These are phyloP conservation scores for Fraxinus pennsylvanica DNA, from an alignment of 257 asterid species.

Conservation along the genomic window DNA sequence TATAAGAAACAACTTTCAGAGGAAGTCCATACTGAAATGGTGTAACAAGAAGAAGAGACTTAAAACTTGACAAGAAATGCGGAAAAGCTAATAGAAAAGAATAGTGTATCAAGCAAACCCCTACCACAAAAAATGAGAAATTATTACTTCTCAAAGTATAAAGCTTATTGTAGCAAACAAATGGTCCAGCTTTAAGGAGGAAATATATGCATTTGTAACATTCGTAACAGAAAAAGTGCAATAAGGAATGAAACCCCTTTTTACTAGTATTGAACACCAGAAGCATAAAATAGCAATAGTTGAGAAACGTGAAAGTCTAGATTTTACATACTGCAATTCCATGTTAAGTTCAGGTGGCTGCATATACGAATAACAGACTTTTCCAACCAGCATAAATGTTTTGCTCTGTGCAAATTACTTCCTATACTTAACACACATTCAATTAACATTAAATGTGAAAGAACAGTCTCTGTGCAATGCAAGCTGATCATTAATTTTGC, in stretches of 20 bases:
- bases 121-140: neutral
- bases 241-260: neutral
- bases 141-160: neutral
- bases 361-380: neutral
- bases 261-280: neutral
- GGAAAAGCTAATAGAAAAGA: constrained; percentile 2
- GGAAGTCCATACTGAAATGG: constrained; percentile 85
- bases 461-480: neutral
- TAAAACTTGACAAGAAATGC: constrained; percentile 17
- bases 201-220: constrained; percentile 9
- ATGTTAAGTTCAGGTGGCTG: neutral
- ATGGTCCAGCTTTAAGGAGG: neutral
- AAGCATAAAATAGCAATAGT: neutral
- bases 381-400: neutral
- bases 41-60: constrained; percentile 6
- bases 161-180: neutral
- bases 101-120: constrained; percentile 3
- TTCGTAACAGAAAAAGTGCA: neutral
- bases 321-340: neutral
- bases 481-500: neutral
- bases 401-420: neutral
- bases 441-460: neutral
- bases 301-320: neutral
- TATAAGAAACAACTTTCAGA: constrained; percentile 89
- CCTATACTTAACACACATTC: neutral